These are phyloP conservation scores for Ramichloridium luteum DNA, from an alignment of 2,329 filamentous ascomycete genomes.

Conservation along the genomic window DNA sequence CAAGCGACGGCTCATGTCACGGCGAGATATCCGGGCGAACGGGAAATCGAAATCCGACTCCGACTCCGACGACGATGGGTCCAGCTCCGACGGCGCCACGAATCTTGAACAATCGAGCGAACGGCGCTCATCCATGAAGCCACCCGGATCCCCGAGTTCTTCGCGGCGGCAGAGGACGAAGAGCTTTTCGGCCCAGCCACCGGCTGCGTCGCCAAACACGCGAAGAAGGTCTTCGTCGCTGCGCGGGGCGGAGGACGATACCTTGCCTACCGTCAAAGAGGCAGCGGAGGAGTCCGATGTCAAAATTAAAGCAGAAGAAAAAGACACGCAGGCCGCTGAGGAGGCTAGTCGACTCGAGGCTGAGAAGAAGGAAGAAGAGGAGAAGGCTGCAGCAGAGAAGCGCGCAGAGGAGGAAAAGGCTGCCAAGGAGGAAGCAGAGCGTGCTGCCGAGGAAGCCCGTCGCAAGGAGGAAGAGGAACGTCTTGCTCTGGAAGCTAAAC, in stretches of 20 bases:
- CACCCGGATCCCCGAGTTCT: not conserved
- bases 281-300: slow-evolving; percentile 1
- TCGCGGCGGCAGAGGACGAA: not conserved
- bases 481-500: slow-evolving; percentile 9
- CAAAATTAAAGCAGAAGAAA: slow-evolving; percentile 1
- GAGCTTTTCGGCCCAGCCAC: not conserved
- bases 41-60: slow-evolving; percentile 1
- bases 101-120: not conserved
- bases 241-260: not conserved
- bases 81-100: not conserved
- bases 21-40: slow-evolving; percentile 1
- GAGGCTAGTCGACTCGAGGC: slow-evolving; percentile 7
- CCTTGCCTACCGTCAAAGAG: not conserved
- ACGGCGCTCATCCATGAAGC: not conserved
- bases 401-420: slow-evolving; percentile 11
- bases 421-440: slow-evolving; percentile 16
- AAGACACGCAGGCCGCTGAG: not conserved
- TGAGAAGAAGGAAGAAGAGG: slow-evolving; percentile 10
- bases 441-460: slow-evolving; percentile 17
- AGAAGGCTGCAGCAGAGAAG: not conserved
- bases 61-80: slow-evolving; percentile 9
- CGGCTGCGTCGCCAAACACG: not conserved
- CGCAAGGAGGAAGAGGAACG: slow-evolving; percentile 15
- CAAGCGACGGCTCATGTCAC: slow-evolving; percentile 1
- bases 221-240: too few species aligned